Base-by-base conservation (phyloP, 2,329 filamentous ascomycete species). In the Ophiostoma sp. region DNA sequence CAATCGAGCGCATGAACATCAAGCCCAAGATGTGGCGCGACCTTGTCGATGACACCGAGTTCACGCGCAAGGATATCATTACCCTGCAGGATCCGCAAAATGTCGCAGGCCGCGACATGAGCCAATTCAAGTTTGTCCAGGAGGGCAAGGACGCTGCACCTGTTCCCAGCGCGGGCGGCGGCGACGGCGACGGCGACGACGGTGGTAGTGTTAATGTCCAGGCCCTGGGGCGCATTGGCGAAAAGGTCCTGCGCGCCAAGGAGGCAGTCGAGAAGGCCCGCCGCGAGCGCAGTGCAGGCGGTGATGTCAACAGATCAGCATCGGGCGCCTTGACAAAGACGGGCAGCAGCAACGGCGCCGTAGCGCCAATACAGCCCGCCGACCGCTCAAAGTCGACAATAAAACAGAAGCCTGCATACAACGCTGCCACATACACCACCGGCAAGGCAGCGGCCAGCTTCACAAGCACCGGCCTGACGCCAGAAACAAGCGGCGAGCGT, bases 21-120 rank as follows among this genome's bases (percentile, higher is more conserved):
- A 98, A 98, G 82, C 86, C 93, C 67, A 98, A 97, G 85, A 90
- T 96, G 82, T 99, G 95, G 95, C 86, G 84, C 74, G 95, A 99
- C 80, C 81, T 99, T 62, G 86, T 98, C 10, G 92, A 91, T 76
- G 94, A 99, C 75, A 85, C 89, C 73, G 90, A 93, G 71, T 99
- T 99, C 76, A 87, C 87, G 39, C 87, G 95, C 73, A 91, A 91
- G 75, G 95, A 99, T 79, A 94, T 99, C 72, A 96, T 99, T 76
- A 97, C 93, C 0, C 82, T 99, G 11, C 96, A 99, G 78, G 95
- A 99, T 78, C 95, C 95, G 13, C 94, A 97, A 77, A 97, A 97
- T 78, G 83, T 95, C 27, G 89, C 90, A 70, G 88, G 89, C 70
- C 83, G 94, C 74, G 91, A 98, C 78, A 83, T 97, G 73, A 93